Base-by-base conservation (phyloP, 78 protist species). In the Dictyostelium purpureum region DNA sequence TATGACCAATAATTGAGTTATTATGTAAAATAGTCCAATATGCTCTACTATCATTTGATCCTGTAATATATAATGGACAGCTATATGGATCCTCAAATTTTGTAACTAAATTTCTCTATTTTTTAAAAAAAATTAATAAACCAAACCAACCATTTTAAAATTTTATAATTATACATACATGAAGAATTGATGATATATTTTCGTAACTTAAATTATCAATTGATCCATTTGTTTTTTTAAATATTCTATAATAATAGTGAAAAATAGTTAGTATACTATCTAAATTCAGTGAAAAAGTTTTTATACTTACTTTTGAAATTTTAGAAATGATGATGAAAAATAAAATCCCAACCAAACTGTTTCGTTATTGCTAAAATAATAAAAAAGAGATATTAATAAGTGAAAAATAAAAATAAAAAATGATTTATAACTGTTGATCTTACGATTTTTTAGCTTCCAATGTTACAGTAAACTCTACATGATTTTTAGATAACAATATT, bases 321-420 rank as follows among this genome's bases (percentile, higher is more conserved):
- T 82, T 71, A 69, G 77, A 56, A 82, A 82, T 28, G 90, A 70
- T 40, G 65, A 38, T 47, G 80, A 70, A 19, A 38, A 82, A 42
- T 82, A 76, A n/a, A 70, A 82, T 18, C 90, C 90, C 31, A 82
- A 31, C 90, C 90, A 82, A 0, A 82, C 78, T 40, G 75, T 56
- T 40, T 82, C 90, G 14, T 71, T 71, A 2, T 24, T 69, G n/a
- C 79, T 67, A 47, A 54, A 49, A 28, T 38, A 42, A n/a, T 14
- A 6, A 45, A 42, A 49, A 11, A 49, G 54, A 49, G 54, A 49
- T 7, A 49, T 7, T 14, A 14, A 45, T n/a, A 35, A 75, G 57
- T 51, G 18, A 51, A 10, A 18, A 4, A 51, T n/a, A 59, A 26
- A 1, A 14, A 11, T 49, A 31, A 61, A 11, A 31, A 61, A 4